Conservation (phyloP, 495 filamentous ascomycete species). For the Podospora pseudocomata region DNA sequence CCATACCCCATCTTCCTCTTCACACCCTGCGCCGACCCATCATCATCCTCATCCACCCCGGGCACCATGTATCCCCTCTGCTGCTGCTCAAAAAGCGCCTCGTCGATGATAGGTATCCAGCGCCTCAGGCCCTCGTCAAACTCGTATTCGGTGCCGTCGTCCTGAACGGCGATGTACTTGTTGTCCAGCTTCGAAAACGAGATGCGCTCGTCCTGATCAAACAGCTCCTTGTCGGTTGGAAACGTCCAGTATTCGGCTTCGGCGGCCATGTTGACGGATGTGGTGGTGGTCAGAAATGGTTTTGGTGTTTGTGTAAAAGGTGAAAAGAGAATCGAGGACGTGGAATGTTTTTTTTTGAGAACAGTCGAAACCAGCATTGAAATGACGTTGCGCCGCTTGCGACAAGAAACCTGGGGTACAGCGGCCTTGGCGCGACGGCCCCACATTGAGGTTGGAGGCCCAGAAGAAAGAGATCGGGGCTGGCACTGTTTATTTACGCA, state of each 20-base stretch:
- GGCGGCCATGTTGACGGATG: slow-evolving; percentile 18
- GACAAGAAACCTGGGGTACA: neutral
- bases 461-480: neutral
- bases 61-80: slow-evolving; percentile 59
- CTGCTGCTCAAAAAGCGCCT: slow-evolving; percentile 74
- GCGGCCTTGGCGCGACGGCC: neutral
- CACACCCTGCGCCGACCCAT: slow-evolving; percentile 44
- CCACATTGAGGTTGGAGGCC: neutral
- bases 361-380: neutral
- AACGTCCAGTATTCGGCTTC: slow-evolving; percentile 48
- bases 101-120: slow-evolving; percentile 81
- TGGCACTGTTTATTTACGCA: neutral
- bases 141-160: slow-evolving; percentile 81
- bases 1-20: slow-evolving; percentile 69
- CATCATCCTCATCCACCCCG: slow-evolving; percentile 61
- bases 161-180: slow-evolving; percentile 79
- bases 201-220: slow-evolving; percentile 78
- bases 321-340: neutral
- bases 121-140: slow-evolving; percentile 67
- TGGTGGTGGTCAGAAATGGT: neutral
- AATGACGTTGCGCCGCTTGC: slow-evolving; percentile 13
- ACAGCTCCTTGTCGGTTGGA: slow-evolving; percentile 68
- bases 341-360: neutral
- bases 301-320: neutral
- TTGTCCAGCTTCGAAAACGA: slow-evolving; percentile 77